These are phyloP conservation scores for Dipodascopsis tothii DNA, from an alignment of 805 yeast genomes.

Conservation along the genomic window DNA sequence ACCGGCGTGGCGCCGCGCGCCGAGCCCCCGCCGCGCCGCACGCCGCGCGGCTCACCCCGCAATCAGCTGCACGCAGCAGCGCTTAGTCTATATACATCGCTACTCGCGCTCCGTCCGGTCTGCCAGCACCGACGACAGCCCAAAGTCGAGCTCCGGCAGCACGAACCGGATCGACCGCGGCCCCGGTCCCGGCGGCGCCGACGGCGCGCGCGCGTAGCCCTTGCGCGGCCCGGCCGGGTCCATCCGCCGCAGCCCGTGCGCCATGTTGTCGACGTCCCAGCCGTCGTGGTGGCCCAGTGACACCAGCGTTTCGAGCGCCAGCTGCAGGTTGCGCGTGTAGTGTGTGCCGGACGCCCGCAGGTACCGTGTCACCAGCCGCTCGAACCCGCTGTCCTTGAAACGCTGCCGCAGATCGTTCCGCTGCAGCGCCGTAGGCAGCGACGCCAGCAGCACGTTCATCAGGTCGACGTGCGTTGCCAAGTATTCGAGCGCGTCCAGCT, in stretches of 20 bases:
- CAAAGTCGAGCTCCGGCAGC: slow-evolving; percentile 1
- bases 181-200: background rate
- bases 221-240: background rate
- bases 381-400: slow-evolving; percentile 13
- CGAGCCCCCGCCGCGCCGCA: too few relatives aligned
- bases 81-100: background rate
- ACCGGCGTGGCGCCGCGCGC: too few relatives aligned
- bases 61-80: too few relatives aligned
- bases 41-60: too few relatives aligned
- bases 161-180: background rate
- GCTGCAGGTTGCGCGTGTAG: background rate
- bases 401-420: slow-evolving; percentile 5
- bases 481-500: slow-evolving; percentile 14
- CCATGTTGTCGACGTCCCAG: slow-evolving; percentile 13
- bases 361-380: slow-evolving; percentile 7
- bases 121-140: background rate
- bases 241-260: background rate
- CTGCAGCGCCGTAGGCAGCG: background rate
- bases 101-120: too few relatives aligned
- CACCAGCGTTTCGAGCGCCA: slow-evolving; percentile 5
- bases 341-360: slow-evolving; percentile 3
- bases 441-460: slow-evolving; percentile 6
- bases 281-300: slow-evolving; percentile 9
- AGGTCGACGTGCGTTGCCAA: slow-evolving; percentile 16
- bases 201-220: background rate